Base-by-base conservation (phyloP, 352 stramenopile species). In the Globisporangium abappressorium region DNA sequence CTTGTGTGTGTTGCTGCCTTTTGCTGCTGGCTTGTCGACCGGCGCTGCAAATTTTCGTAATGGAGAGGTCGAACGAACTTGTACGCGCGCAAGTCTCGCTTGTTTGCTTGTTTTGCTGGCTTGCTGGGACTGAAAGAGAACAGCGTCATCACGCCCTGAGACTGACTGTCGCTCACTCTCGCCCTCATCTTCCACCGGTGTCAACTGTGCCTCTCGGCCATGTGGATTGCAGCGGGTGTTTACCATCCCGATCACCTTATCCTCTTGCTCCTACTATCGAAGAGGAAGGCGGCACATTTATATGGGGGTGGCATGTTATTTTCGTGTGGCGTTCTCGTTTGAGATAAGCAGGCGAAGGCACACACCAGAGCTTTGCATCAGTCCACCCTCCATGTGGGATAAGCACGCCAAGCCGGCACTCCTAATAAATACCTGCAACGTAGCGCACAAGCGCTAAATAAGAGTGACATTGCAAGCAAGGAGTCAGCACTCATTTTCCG, bases 161-260 rank as follows among this genome's bases (percentile, higher is more conserved):
- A 51, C 24, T n/a, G 36, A 43, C 36, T 43, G 36, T 15, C 41
- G 41, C 41, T 47, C 41, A 20, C 22, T 22, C 18, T 15, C 28
- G 18, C n/a, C 26, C 18, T 41, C 54, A 28, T 59, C 54, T 59
- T 59, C 53, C 41, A 22, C 41, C 41, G 24, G 24, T 36, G 24
- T n/a, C 51, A 33, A 34, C 24, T 58, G 53, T 58, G 53, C 14
- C 53, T 58, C 15, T 30, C 53, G 41, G 15, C 65, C 65, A 70
- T 65, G 56, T 65, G 65, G 66, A 59, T 38, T 7, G 6, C 28
- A 69, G 49, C 15, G 51, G 34, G 18, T 30, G 24, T 46, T 59
- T 56, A 71, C 62, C 66, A 71, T 71, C 66, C 60, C 62, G 15
- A 34, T 62, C 55, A 69, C 66, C 66, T 71, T 71, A 71, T 71